Evolutionary conservation across 441 rosid genomes (phyloP).

Genomic region (Adansonia gregorii): DNA sequence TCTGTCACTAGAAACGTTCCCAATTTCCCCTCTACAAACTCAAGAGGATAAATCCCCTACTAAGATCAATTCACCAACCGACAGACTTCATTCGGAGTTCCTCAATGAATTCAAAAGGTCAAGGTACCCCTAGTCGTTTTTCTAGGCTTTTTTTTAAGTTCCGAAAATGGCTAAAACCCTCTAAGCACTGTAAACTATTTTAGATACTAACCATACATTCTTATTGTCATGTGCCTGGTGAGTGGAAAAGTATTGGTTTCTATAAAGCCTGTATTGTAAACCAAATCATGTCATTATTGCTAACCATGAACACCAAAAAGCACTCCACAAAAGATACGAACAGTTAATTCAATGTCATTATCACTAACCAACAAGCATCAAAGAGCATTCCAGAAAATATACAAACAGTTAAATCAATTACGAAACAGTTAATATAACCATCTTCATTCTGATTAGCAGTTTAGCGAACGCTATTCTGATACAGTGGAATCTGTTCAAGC

Average conservation of each 20-base stretch:
- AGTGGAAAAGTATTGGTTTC: neutral
- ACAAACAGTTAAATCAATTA: neutral
- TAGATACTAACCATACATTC: neutral
- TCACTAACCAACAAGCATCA: neutral
- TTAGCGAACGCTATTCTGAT: neutral
- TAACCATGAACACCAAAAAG: slow-evolving; percentile 1
- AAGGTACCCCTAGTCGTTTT: neutral
- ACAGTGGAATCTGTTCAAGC: neutral
- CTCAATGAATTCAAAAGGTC: neutral
- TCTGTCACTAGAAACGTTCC: neutral
- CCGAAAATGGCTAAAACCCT: neutral
- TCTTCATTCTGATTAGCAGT: neutral
- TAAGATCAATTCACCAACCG: neutral
- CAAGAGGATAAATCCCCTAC: neutral
- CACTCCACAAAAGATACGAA: neutral
- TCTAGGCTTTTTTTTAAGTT: neutral
- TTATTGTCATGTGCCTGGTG: neutral
- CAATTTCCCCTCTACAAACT: neutral
- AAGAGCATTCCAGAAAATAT: neutral
- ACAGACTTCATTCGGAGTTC: neutral
- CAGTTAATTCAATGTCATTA: neutral
- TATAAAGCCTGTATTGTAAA: neutral
- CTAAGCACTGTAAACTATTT: neutral
- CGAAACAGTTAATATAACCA: neutral
- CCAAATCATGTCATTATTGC: neutral